A percentile compares a stretch with the other conserved stretches of the same genome.
Evolutionary conservation across 2,329 filamentous ascomycete species (phyloP).

Genomic region (Monosporascus sp.): DNA sequence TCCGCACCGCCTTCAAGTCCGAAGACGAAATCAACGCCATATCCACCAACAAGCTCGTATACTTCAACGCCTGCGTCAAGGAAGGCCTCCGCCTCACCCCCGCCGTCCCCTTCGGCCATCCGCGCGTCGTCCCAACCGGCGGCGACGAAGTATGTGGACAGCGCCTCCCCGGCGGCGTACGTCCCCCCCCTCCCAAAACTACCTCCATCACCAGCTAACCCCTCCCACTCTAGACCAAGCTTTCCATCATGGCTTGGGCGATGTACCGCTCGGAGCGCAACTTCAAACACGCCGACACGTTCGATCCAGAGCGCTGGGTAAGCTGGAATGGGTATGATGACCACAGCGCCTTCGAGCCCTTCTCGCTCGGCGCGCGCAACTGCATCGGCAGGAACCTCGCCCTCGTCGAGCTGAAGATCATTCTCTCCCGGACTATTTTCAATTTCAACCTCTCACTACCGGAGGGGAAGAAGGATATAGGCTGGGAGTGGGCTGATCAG

Average conservation of each 20-base stretch:
- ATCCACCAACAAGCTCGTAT: slow-evolving; percentile 22
- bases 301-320: slow-evolving; percentile 19
- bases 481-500: too few relatives aligned
- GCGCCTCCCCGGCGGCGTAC: slow-evolving; percentile 13
- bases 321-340: slow-evolving; percentile 4
- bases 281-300: slow-evolving; percentile 12
- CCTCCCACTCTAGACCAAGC: not conserved
- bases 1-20: slow-evolving; percentile 32
- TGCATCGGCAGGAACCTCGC: slow-evolving; percentile 18
- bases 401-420: not conserved
- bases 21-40: slow-evolving; percentile 27
- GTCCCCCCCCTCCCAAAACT: not conserved
- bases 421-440: not conserved
- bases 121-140: slow-evolving; percentile 12
- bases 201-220: not conserved
- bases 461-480: too few relatives aligned
- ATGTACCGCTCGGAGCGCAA: slow-evolving; percentile 7
- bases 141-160: slow-evolving; percentile 11
- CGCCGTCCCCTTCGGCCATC: slow-evolving; percentile 21
- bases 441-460: not conserved
- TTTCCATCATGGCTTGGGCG: not conserved
- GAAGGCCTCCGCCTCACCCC: slow-evolving; percentile 31
- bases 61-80: slow-evolving; percentile 29
- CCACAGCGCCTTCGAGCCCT: slow-evolving; percentile 17
- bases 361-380: slow-evolving; percentile 13